phyloP scores from a whole-genome alignment of 495 filamentous ascomycete species.

The Penicillium psychrofluorescens region DNA sequence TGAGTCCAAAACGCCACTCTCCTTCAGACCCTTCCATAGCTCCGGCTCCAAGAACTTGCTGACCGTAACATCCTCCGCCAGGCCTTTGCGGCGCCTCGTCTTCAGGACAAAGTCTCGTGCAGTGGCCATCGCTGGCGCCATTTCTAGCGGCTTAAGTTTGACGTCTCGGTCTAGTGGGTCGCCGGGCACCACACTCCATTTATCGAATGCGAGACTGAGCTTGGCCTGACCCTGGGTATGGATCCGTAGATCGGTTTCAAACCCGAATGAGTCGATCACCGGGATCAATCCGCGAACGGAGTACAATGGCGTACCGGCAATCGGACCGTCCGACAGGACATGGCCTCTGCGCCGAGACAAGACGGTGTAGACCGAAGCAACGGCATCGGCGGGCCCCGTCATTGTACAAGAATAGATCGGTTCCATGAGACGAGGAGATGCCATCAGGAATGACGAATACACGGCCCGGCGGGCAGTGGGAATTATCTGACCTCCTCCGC shows the following conservation, averaged over 20 bases:
- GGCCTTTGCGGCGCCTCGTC: slow-evolving; percentile 84
- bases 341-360: slow-evolving; percentile 83
- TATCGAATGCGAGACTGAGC: slow-evolving; percentile 88
- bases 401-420: slow-evolving; percentile 87
- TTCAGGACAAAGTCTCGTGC: slow-evolving; percentile 95
- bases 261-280: slow-evolving; percentile 94
- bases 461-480: slow-evolving; percentile 85
- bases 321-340: slow-evolving; percentile 85
- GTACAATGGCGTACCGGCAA: slow-evolving; percentile 94
- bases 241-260: slow-evolving; percentile 93
- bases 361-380: slow-evolving; percentile 83
- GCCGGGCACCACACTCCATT: slow-evolving; percentile 91
- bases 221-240: slow-evolving; percentile 91
- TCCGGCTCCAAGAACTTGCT: slow-evolving; percentile 95
- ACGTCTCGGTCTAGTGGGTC: slow-evolving; percentile 88
- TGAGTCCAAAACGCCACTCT: slow-evolving; percentile 79
- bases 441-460: slow-evolving; percentile 95
- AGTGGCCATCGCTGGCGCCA: slow-evolving; percentile 75
- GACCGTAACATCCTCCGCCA: slow-evolving; percentile 92
- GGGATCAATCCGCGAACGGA: slow-evolving; percentile 83
- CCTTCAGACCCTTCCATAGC: slow-evolving; percentile 78
- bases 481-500: slow-evolving; percentile 95
- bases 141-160: slow-evolving; percentile 75
- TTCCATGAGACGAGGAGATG: slow-evolving; percentile 91
- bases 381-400: slow-evolving; percentile 87